Conservation (phyloP, 2,329 filamentous ascomycete species). For the Conoideocrella luteorostrata region DNA sequence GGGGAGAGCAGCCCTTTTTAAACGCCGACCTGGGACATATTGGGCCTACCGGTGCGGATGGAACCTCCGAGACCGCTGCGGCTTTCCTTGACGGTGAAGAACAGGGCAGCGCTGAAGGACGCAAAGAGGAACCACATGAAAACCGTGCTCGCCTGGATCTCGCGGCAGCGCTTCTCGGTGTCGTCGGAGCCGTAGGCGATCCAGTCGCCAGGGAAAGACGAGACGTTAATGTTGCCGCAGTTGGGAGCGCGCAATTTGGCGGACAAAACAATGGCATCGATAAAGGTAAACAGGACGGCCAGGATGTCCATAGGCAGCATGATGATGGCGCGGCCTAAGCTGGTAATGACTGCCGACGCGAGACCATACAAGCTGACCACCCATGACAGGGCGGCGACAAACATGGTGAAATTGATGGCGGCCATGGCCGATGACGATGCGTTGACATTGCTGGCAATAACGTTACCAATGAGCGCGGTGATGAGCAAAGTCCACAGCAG, state of each 20-base stretch:
- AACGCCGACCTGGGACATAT: conserved; percentile 52
- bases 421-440: conserved; percentile 35
- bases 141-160: conserved; percentile 66
- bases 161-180: conserved; percentile 60
- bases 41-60: conserved; percentile 37
- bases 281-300: conserved; percentile 62
- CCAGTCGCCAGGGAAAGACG: conserved; percentile 35
- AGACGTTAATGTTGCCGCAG: conserved; percentile 48
- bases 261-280: conserved; percentile 63
- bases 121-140: conserved; percentile 77
- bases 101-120: conserved; percentile 49
- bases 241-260: conserved; percentile 63
- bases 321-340: conserved; percentile 44
- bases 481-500: conserved; percentile 46
- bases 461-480: conserved; percentile 52
- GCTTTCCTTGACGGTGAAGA: conserved; percentile 48
- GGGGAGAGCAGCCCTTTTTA: conserved; percentile 20
- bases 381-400: conserved; percentile 61
- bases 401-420: conserved; percentile 62
- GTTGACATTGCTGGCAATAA: conserved; percentile 44
- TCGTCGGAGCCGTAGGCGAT: conserved; percentile 57
- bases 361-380: conserved; percentile 58
- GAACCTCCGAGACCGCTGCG: conserved; percentile 40
- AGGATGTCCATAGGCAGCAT: conserved; percentile 51
- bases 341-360: conserved; percentile 46